These are phyloP conservation scores for Blastocystis hominis DNA, from an alignment of 352 stramenopile genomes.

Conservation along the genomic window DNA sequence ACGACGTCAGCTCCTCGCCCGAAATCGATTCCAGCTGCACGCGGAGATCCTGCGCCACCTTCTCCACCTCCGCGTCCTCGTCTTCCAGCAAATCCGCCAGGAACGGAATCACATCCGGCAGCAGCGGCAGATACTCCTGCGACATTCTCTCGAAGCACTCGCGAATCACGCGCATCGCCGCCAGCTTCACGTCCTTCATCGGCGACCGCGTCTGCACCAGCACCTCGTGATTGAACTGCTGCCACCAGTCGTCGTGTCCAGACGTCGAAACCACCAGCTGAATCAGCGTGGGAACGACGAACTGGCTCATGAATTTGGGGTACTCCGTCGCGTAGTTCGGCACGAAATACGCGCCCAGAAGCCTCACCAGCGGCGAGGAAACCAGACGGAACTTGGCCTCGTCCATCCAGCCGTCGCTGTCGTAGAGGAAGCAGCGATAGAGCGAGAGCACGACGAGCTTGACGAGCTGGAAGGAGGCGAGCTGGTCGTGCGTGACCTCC, in stretches of 20 bases:
- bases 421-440: slow-evolving; percentile 39
- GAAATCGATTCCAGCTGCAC: slow-evolving; percentile 49
- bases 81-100: slow-evolving; percentile 57
- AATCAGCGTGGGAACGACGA: slow-evolving; percentile 17
- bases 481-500: not conserved
- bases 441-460: slow-evolving; percentile 32
- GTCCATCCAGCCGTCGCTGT: slow-evolving; percentile 42
- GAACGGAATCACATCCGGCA: slow-evolving; percentile 54
- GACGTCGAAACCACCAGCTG: slow-evolving; percentile 48
- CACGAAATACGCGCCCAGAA: slow-evolving; percentile 42
- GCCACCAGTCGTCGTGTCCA: slow-evolving; percentile 54
- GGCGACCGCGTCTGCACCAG: slow-evolving; percentile 39
- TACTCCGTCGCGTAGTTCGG: slow-evolving; percentile 40
- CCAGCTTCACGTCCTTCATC: slow-evolving; percentile 33
- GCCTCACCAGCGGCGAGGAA: not conserved
- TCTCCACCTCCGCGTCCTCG: slow-evolving; percentile 50
- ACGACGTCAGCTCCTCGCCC: slow-evolving; percentile 37
- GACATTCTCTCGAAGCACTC: slow-evolving; percentile 54
- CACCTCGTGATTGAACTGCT: slow-evolving; percentile 44
- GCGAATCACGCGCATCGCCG: slow-evolving; percentile 42
- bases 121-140: slow-evolving; percentile 54
- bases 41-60: slow-evolving; percentile 37
- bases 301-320: slow-evolving; percentile 1
- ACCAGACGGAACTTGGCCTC: slow-evolving; percentile 38
- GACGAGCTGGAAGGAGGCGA: not conserved